Base-by-base conservation (phyloP, 805 yeast species). In the Dipodascus albidus region DNA sequence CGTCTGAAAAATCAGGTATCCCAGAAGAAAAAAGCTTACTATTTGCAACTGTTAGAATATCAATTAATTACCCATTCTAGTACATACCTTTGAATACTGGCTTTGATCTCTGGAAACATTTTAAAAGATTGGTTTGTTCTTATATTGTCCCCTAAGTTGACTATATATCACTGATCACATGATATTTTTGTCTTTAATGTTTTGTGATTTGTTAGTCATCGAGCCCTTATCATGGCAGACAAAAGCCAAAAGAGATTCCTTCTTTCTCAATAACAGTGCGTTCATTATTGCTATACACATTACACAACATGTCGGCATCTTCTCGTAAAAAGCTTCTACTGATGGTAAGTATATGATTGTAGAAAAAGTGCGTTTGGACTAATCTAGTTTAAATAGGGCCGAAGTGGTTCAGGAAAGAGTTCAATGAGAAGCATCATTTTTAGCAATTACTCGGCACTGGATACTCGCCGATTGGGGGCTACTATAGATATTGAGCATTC, bases 401-500 rank as follows among this genome's bases (percentile, higher is more conserved):
- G 98, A 48, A 84, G 95, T 23, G 98, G 99, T 48, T 87, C 96
- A 3, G 99, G 99, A 1, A 93, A 93, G 67, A 88, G 96, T 2
- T 89, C 97, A 1, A 93, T 93, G 99, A 76, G 98, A 61, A 87
- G 96, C 49, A 91, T 93, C 57, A 93, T 93, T 59, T 93, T 93
- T 68, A 83, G 95, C 61, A 93, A 93, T 65, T 93, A 93, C 68
- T 87, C 96, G 1, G 99, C 99, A 0, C 87, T 91, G 64, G 99
- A 93, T 65, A 93, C 99, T 2, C 77, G 98, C 58, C 75, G 98
- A 54, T 70, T 93, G 14, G 98, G 98, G 1, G 98, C 99, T 9
- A 93, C 99, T 0, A 90, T 93, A 54, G 99, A 93, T 64, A 97
- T 93, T n/a, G 99, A 93, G 65, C 96, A 93, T 65, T 88, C 97